Base-by-base conservation (phyloP, 345 rosid species). In the Nasturtium officinale region DNA sequence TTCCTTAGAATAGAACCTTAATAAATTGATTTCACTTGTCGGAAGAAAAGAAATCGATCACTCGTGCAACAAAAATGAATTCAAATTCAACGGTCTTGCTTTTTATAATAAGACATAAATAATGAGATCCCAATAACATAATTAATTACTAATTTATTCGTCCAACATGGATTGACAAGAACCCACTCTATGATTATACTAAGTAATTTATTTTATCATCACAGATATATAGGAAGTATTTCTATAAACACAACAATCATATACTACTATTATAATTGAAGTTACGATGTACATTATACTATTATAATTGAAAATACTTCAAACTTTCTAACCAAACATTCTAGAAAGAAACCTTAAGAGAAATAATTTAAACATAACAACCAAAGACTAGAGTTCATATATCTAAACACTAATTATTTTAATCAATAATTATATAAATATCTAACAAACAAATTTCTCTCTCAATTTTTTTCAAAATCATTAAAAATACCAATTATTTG, bases 161-260 rank as follows among this genome's bases (percentile, higher is more conserved):
- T 55, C 71, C 71, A 59, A 73, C 50, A 65, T 64, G 48, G 77
- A 64, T 64, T 55, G 77, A 73, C 59, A 73, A 55, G 59, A 64
- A 56, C 65, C 65, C 71, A 73, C 71, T 7, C 58, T 64, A 43
- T 73, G 47, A 64, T 64, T 72, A 73, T 45, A 73, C 47, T 50
- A 71, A 48, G 35, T 25, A 51, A 33, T 17, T 28, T 38, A 60
- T 60, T 46, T 30, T 16, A 54, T 37, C 55, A 56, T 57, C 55
- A 57, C 11, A 5, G 15, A 20, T 43, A n/a, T 45, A 57, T 56
- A 69, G 23, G 52, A 67, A 53, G 29, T 25, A 48, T 12, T 38
- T 51, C 20, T 60, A 20, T 35, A 60, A 2, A 40, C 18, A 60
- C 15, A 25, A 11, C 15, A 48, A 38, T 38, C 23, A 20, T 72